Evolutionary conservation across 139 green algal genomes (phyloP).

Genomic region (Haematococcus sp.): DNA sequence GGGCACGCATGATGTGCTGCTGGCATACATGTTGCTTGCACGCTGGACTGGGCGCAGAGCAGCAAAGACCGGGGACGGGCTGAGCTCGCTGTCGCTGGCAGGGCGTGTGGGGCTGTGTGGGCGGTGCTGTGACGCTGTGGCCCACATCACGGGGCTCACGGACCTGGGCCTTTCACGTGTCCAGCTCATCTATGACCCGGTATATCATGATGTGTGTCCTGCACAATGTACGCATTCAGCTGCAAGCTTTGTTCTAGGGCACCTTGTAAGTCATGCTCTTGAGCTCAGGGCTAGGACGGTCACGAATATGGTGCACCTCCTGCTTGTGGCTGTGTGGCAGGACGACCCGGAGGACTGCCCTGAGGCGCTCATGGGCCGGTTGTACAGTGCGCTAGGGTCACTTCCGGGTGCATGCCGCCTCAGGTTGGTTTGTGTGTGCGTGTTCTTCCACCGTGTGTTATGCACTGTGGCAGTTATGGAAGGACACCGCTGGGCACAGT

Average conservation of each 20-base stretch:
- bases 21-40: no score
- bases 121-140: no score
- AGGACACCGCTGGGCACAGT: no score
- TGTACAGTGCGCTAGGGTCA: slow-evolving; percentile 1
- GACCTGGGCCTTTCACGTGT: background rate
- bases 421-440: slow-evolving; percentile 1
- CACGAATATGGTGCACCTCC: no score
- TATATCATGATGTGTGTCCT: background rate
- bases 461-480: no score
- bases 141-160: background rate
- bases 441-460: no score
- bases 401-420: background rate
- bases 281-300: background rate
- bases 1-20: no score
- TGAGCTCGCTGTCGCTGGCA: no score
- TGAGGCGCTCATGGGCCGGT: slow-evolving; percentile 6
- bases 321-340: no score
- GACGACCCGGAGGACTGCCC: slow-evolving; percentile 18
- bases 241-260: background rate
- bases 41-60: no score
- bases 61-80: no score
- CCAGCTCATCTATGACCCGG: slow-evolving; percentile 6
- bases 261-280: background rate
- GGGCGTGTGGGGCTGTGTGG: no score
- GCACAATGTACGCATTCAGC: background rate